Percentiles rank a stretch among this genome's conserved stretches.
phyloP scores from a whole-genome alignment of 208 protist species.

The Kentomonas sorsogonicus region DNA sequence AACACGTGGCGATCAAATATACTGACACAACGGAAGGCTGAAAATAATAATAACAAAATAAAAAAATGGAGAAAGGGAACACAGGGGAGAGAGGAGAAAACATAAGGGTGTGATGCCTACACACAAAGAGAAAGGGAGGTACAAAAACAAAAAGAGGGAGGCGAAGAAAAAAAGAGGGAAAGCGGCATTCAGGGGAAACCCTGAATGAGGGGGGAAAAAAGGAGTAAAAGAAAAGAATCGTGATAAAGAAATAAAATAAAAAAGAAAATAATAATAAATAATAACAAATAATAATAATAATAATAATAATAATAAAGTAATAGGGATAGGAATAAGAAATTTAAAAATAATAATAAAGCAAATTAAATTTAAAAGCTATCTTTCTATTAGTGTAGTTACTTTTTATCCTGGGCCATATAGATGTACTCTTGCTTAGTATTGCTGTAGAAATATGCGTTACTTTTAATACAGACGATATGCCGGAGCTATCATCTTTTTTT shows the following conservation, averaged over 20 bases:
- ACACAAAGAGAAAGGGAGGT: slow-evolving; percentile 6
- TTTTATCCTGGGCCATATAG: too few relatives aligned
- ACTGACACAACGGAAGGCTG: background rate
- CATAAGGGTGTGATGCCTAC: background rate
- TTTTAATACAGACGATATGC: too few relatives aligned
- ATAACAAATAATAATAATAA: background rate
- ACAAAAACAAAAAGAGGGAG: slow-evolving; percentile 2
- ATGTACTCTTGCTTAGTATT: too few relatives aligned
- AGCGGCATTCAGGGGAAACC: background rate
- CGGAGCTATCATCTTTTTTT: too few relatives aligned
- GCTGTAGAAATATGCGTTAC: too few relatives aligned
- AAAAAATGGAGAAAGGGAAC: slow-evolving; percentile 13
- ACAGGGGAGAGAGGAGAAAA: slow-evolving; percentile 7
- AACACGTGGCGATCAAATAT: background rate
- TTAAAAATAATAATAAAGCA: slow-evolving; percentile 9
- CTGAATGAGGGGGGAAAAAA: background rate
- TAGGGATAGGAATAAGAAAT: slow-evolving; percentile 8
- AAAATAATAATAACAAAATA: background rate
- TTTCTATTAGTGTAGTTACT: slow-evolving; percentile 9
- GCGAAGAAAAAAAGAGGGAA: slow-evolving; percentile 9
- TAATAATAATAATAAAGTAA: slow-evolving; percentile 4
- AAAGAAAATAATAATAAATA: slow-evolving; percentile 14
- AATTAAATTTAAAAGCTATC: background rate
- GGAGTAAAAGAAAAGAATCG: slow-evolving; percentile 11
- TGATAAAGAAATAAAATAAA: slow-evolving; percentile 11